Evolutionary conservation across 345 rosid species (phyloP).

Genomic region (Trapa incisa): DNA sequence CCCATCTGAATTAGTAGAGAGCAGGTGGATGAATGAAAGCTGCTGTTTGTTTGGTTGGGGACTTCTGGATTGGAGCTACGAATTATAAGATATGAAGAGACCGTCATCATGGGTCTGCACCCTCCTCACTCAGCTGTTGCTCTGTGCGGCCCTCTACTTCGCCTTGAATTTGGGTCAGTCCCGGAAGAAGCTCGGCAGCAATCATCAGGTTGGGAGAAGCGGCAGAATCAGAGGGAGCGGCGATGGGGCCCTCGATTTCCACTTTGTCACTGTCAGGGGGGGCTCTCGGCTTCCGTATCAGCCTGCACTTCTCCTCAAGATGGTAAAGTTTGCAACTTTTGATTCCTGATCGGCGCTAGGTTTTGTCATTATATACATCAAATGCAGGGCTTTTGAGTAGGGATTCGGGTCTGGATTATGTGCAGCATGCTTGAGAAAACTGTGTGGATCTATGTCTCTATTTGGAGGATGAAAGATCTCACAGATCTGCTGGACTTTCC

Average conservation of each 20-base stretch:
- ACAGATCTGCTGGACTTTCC: background rate
- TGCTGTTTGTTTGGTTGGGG: background rate
- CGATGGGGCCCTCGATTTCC: slow-evolving; percentile 23
- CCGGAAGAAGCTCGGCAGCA: slow-evolving; percentile 13
- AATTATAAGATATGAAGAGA: slow-evolving; percentile 28
- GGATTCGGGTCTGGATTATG: background rate
- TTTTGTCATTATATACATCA: background rate
- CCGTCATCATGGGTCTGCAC: slow-evolving; percentile 51
- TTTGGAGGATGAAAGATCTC: background rate
- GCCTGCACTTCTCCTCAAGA: slow-evolving; percentile 51
- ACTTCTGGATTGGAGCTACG: background rate
- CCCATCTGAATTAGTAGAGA: background rate
- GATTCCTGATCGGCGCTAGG: background rate
- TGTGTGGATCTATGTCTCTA: too few relatives aligned
- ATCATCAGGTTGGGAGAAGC: background rate
- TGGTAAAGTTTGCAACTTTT: slow-evolving; percentile 30
- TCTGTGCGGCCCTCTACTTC: slow-evolving; percentile 43
- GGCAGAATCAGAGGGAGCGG: slow-evolving; percentile 10
- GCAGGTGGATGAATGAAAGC: background rate
- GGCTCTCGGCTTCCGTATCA: slow-evolving; percentile 33
- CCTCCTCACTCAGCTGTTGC: slow-evolving; percentile 38
- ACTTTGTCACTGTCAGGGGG: slow-evolving; percentile 55
- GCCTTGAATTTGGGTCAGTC: slow-evolving; percentile 52
- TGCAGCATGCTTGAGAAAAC: background rate
- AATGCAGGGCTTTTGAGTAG: background rate